Base-by-base conservation (phyloP, 2,329 filamentous ascomycete genomes). In the Fusarium abutilonis region DNA sequence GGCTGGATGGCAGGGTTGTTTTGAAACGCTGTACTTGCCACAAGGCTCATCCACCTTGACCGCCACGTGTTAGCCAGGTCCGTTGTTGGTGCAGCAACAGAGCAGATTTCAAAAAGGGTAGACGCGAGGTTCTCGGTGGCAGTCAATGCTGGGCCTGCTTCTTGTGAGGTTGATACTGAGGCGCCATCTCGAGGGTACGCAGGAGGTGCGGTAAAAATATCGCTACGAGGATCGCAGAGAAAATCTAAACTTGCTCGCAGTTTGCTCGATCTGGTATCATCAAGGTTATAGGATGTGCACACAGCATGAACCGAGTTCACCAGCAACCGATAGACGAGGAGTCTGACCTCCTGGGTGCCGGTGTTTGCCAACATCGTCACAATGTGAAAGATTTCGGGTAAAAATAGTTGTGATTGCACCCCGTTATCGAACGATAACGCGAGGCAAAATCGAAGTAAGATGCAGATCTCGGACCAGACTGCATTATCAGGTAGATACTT, bases 1-100 rank as follows among this genome's bases (percentile, higher is more conserved):
- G 88, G 87, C 63, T 90, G 88, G 52, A 90, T 88, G 3, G 88
- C 87, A 9, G 87, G 88, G 69, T 90, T 90, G 70, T 87, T 89
- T 70, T 90, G 88, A 71, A 90, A 90, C 0, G 88, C 88, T 9
- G 87, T 90, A 70, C 88, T 90, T 14, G 88, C 87, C 35, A 90
- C 87, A 19, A 90, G 77, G 67, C 87, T 89, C 88, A 90, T 90
- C 88, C 88, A 90, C 17, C 88, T 82, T 17, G 88, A 87, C 23
- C 88, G 83, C 88, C 88, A 90, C 14, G 85, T 82, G 67, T 90
- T 90, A 19, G 86, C 83, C 68, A 88, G 79, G 64, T 90, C 86
- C 9, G 86, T 76, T 1, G 86, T 86, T 10, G 87, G 85, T 11
- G 88, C 87, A 4, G 87, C 87, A 14, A 88, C 77, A 2, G 82